Percentiles rank a stretch among this genome's conserved stretches.
phyloP scores from a whole-genome alignment of 2,329 filamentous ascomycete genomes.

The Fusarium keratoplasticum region DNA sequence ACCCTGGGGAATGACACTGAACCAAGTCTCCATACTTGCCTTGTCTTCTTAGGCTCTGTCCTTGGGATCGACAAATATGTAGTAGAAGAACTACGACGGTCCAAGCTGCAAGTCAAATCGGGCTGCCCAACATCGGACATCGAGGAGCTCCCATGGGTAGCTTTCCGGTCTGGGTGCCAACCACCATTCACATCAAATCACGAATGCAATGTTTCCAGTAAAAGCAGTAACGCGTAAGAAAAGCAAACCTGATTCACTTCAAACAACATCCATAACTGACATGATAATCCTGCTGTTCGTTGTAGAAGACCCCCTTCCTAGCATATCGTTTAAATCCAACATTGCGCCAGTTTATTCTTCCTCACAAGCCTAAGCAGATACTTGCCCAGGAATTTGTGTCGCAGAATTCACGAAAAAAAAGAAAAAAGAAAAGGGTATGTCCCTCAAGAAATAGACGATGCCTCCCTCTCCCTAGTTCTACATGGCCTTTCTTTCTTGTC shows the following conservation, averaged over 20 bases:
- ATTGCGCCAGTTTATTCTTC: neutral
- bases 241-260: neutral
- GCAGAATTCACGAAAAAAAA: neutral
- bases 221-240: neutral
- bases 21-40: neutral
- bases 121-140: neutral
- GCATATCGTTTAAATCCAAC: slow-evolving; percentile 27
- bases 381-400: neutral
- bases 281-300: neutral
- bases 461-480: slow-evolving; percentile 18
- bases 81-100: neutral
- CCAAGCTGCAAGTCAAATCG: neutral
- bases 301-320: neutral
- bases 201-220: neutral
- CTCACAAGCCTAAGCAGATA: slow-evolving; percentile 1
- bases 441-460: neutral
- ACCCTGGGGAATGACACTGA: neutral
- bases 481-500: slow-evolving; percentile 4
- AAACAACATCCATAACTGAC: neutral
- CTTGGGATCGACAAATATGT: neutral
- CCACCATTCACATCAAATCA: neutral
- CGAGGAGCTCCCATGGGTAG: neutral
- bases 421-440: neutral
- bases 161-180: neutral
- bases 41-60: neutral